Evolutionary conservation across 495 filamentous ascomycete species (phyloP).

Genomic region (Penicillium bovifimosum): DNA sequence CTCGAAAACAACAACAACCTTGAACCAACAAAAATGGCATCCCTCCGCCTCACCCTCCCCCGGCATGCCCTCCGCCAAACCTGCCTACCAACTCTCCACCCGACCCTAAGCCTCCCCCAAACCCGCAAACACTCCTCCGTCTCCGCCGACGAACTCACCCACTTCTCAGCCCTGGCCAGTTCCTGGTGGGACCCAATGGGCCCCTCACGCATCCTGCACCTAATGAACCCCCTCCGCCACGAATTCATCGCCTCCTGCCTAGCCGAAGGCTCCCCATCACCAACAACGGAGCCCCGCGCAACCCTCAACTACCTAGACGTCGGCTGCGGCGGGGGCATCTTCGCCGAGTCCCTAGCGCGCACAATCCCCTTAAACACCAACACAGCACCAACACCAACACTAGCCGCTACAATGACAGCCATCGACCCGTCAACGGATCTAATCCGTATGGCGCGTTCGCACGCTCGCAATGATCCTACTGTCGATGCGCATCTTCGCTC

Average conservation of each 20-base stretch:
- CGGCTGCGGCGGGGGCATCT: slow-evolving; percentile 95
- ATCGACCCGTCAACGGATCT: slow-evolving; percentile 82
- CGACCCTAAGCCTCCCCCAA: background rate
- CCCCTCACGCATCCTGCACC: slow-evolving; percentile 83
- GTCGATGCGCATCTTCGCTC: slow-evolving; percentile 39
- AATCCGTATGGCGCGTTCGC: slow-evolving; percentile 68
- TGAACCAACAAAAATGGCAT: slow-evolving; percentile 20
- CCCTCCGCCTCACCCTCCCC: slow-evolving; percentile 5
- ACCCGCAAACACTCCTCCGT: slow-evolving; percentile 56
- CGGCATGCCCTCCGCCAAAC: slow-evolving; percentile 6
- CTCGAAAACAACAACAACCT: background rate
- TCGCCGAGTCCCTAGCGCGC: slow-evolving; percentile 87
- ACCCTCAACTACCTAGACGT: slow-evolving; percentile 77
- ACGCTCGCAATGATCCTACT: slow-evolving; percentile 63
- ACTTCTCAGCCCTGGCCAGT: slow-evolving; percentile 89
- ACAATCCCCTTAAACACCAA: slow-evolving; percentile 41
- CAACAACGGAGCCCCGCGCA: slow-evolving; percentile 16
- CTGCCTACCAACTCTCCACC: slow-evolving; percentile 5
- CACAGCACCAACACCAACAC: slow-evolving; percentile 48
- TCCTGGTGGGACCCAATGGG: slow-evolving; percentile 98
- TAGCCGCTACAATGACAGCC: slow-evolving; percentile 64
- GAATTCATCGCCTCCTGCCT: slow-evolving; percentile 78
- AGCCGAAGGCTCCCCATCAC: slow-evolving; percentile 27
- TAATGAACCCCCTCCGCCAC: slow-evolving; percentile 96
- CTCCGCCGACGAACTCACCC: slow-evolving; percentile 79